Evolutionary conservation across 345 rosid species (phyloP), one percentile per base, ranked within the genome.

Genomic region (Pistacia atlantica): DNA sequence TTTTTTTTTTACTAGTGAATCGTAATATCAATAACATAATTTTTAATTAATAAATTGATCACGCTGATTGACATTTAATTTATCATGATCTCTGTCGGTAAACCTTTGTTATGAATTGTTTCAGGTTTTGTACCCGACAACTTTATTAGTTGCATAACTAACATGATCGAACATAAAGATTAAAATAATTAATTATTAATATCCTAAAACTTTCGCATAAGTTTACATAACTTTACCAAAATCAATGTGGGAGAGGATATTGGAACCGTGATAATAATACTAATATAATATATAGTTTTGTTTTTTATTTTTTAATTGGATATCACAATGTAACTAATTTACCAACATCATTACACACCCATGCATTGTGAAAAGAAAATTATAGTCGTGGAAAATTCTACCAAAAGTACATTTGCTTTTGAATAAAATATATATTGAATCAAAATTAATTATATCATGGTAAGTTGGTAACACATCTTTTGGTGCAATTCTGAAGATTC

Each of bases 401-500:
- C 9, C 12, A 5, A 51, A 28, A 33, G 35, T 61, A 25, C 68
- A 62, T 48, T 49, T 51, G 9, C 58, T 48, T 73, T 73, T 49
- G 48, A 62, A 17, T 48, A 62, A 62, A 73, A 61, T 73, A 73
- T 16, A 25, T 48, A 16, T 20, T 22, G 54, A 45, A 22, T 5
- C 11, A 67, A 11, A 0, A 61, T 38, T 12, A 22, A 42, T 59
- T 22, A 25, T 1, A 25, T 1, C 37, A 28, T 11, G 11, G 17
- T 25, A 25, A 25, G 25, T 25, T 25, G 25, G 25, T 17, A 28
- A 72, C 74, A 38, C 55, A 22, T 22, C 75, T 60, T 61, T 72
- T 60, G 67, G 25, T 17, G 75, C 56, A 45, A 59, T 46, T 28
- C 18, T 72, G 13, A 73, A 73, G 69, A 63, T 73, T 60, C 60